Percentiles rank a stretch among this genome's conserved stretches.
Evolutionary conservation across 768 basidiomycete genomes (phyloP).

Genomic region (Agaricus subrufescens): DNA sequence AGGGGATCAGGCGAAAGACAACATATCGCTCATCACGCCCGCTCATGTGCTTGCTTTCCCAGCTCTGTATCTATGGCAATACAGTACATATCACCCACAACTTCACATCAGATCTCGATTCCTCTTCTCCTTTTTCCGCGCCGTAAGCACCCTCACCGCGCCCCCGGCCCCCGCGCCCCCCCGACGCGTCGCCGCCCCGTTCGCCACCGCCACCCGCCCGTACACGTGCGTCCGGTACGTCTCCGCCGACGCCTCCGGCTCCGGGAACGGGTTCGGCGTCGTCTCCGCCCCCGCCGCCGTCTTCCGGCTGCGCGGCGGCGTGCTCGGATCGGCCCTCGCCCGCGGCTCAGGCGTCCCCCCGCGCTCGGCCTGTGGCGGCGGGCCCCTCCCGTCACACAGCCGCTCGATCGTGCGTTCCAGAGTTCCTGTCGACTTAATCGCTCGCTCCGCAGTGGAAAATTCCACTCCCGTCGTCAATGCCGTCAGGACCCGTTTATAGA

Average conservation of each 20-base stretch:
- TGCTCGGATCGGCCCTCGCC: slow-evolving; percentile 32
- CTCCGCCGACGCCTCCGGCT: slow-evolving; percentile 56
- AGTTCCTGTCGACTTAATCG: slow-evolving; percentile 65
- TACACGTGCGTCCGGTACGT: slow-evolving; percentile 60
- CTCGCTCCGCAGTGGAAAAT: slow-evolving; percentile 64
- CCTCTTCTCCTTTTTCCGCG: slow-evolving; percentile 52
- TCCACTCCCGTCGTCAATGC: slow-evolving; percentile 72
- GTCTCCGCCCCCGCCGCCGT: slow-evolving; percentile 31
- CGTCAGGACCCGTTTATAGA: slow-evolving; percentile 66
- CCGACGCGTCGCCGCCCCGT: not conserved
- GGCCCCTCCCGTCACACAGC: slow-evolving; percentile 52
- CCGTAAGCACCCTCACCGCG: slow-evolving; percentile 55
- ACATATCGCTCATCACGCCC: too few species aligned
- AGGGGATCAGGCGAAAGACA: not conserved
- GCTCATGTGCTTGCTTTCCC: not conserved
- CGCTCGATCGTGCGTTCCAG: slow-evolving; percentile 66
- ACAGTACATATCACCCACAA: slow-evolving; percentile 11
- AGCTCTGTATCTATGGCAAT: slow-evolving; percentile 9
- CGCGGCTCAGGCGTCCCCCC: slow-evolving; percentile 35
- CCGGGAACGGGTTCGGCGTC: slow-evolving; percentile 65
- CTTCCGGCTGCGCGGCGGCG: slow-evolving; percentile 37
- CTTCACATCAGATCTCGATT: too few species aligned
- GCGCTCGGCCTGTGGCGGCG: slow-evolving; percentile 2
- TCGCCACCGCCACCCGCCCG: slow-evolving; percentile 33
- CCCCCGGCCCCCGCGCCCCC: slow-evolving; percentile 9